These are phyloP conservation scores for Mycena crocata DNA, from an alignment of 768 basidiomycete species.

Conservation along the genomic window DNA sequence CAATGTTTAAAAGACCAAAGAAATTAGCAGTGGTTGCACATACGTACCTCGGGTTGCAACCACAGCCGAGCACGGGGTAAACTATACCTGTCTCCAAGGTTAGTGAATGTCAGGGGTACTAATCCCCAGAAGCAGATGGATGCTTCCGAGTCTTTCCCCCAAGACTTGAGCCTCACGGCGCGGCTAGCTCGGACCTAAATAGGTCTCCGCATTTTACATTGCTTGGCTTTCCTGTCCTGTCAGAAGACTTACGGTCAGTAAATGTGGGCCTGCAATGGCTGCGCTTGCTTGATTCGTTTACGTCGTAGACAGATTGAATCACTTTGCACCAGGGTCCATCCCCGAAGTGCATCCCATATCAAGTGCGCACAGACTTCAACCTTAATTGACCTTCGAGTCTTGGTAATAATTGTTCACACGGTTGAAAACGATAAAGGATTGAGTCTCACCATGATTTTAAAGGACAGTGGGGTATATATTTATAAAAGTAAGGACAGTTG, in stretches of 20 bases:
- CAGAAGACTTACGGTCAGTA: too few species aligned
- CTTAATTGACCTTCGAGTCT: too few species aligned
- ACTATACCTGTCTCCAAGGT: background rate
- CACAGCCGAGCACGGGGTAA: background rate
- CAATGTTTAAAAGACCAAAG: too few species aligned
- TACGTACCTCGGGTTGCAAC: too few species aligned
- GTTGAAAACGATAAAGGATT: too few species aligned
- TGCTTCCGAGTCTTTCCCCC: background rate
- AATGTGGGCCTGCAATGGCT: slow-evolving; percentile 10
- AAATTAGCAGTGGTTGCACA: too few species aligned
- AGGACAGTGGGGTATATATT: too few species aligned
- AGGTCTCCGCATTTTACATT: slow-evolving; percentile 2
- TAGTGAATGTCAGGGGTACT: background rate
- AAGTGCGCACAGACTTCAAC: too few species aligned
- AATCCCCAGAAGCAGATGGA: background rate
- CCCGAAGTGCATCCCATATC: too few species aligned
- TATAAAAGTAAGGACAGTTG: too few species aligned
- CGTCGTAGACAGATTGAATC: background rate
- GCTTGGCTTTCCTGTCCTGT: slow-evolving; percentile 6
- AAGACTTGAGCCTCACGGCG: slow-evolving; percentile 15
- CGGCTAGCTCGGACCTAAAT: slow-evolving; percentile 2
- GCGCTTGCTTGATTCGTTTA: background rate
- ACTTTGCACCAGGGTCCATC: background rate
- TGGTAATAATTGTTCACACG: too few species aligned
- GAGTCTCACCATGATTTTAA: too few species aligned